Base-by-base conservation (phyloP, 257 asterid genomes). In the Gentiana dahurica region DNA sequence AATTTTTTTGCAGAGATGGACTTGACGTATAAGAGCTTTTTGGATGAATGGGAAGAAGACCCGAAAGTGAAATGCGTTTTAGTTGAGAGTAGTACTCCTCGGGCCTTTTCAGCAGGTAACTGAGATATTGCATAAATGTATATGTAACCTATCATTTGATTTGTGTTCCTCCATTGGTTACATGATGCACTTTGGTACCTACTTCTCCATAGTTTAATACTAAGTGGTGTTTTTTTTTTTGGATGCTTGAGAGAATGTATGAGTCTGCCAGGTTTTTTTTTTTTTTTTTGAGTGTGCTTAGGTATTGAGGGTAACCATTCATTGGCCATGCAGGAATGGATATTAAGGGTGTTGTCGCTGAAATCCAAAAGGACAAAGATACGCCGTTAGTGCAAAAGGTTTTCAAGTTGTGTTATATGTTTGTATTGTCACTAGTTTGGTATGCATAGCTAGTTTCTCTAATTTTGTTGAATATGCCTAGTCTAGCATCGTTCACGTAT, bases 321-420 rank as follows among this genome's bases (percentile, higher is more conserved):
- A 68, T 75, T 79, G 65, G 71, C 55, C 70, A 77, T 84, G 97
- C 96, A 90, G 97, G 95, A 58, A 84, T 90, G 97, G 97, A 90
- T 86, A 86, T 90, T 84, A 90, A 90, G 80, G 95, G 95, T 61
- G 88, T 90, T 77, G 97, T 81, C 71, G 90, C 94, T 54, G 94
- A 87, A 84, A 82, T 90, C 67, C 96, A 68, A 65, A 86, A 82
- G 86, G 95, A 86, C 82, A 82, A 82, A 82, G 69, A 72, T 69
- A 78, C 95, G 36, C 73, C 94, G 69, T 94, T 86, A 63, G 95
- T 82, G 66, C 82, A 77, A 63, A 89, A 89, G 97, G 95, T 89
- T 86, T 62, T 73, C 70, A 32, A 53, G 49, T 12, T 46, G 15
- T 59, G 51, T 24, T n/a, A 36, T 51, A 43, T 12, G 6, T 51